Conservation (phyloP, 2,329 filamentous ascomycete species). For the Trichothecium roseum region DNA sequence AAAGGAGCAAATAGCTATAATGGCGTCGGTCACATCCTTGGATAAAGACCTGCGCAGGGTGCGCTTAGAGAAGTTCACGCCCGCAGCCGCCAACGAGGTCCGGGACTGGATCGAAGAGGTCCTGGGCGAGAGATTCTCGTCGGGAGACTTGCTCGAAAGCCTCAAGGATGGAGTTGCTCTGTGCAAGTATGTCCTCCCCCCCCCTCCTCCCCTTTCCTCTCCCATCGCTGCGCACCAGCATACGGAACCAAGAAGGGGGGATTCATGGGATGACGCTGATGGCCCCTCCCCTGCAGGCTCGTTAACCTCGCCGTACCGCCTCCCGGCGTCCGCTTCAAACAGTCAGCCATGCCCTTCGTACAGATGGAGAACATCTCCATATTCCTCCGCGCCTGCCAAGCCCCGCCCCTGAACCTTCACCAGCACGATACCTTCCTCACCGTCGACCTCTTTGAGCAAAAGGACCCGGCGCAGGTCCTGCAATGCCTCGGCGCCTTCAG, state of each 20-base stretch:
- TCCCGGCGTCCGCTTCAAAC: slow-evolving; percentile 79
- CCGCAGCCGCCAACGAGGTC: slow-evolving; percentile 77
- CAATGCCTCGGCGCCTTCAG: slow-evolving; percentile 91
- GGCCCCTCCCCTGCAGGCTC: slow-evolving; percentile 43
- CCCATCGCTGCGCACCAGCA: not conserved
- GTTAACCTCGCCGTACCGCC: slow-evolving; percentile 69
- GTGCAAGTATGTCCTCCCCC: slow-evolving; percentile 57
- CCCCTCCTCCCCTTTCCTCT: not conserved
- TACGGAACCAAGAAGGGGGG: too few relatives aligned
- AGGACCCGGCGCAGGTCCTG: slow-evolving; percentile 91
- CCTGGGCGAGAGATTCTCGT: slow-evolving; percentile 61
- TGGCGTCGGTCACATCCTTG: slow-evolving; percentile 89
- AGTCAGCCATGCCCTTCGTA: slow-evolving; percentile 91
- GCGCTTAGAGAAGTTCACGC: slow-evolving; percentile 88
- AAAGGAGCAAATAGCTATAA: slow-evolving; percentile 31
- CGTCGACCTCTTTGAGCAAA: slow-evolving; percentile 89
- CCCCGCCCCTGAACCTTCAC: slow-evolving; percentile 73
- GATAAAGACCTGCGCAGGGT: slow-evolving; percentile 93
- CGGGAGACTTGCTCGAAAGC: slow-evolving; percentile 69
- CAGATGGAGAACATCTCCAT: slow-evolving; percentile 99
- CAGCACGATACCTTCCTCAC: slow-evolving; percentile 95
- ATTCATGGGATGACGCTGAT: slow-evolving; percentile 2
- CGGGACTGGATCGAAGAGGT: slow-evolving; percentile 76
- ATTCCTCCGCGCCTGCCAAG: slow-evolving; percentile 82
- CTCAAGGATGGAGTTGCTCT: slow-evolving; percentile 86